Evolutionary conservation across 2,329 filamentous ascomycete genomes (phyloP).

Genomic region (Diaporthe nobilis): DNA sequence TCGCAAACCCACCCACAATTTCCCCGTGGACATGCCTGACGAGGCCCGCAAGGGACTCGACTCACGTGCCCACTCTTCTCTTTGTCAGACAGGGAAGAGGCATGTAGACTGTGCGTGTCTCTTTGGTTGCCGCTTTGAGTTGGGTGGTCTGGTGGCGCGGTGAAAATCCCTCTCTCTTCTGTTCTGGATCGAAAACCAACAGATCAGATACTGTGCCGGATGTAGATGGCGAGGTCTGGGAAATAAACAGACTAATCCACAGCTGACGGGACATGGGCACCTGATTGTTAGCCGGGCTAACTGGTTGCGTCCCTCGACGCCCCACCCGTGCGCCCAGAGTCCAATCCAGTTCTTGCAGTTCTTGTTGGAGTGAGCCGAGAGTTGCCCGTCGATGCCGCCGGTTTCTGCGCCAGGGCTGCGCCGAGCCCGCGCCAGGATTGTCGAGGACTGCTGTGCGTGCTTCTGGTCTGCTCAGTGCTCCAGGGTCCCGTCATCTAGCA

Average conservation of each 20-base stretch:
- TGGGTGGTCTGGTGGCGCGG: neutral
- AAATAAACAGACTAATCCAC: neutral
- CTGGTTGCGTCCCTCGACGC: slow-evolving; percentile 12
- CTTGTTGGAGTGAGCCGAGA: no score
- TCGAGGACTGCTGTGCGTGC: neutral
- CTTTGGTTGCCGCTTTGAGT: neutral
- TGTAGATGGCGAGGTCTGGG: neutral
- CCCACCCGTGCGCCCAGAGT: neutral
- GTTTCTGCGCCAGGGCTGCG: slow-evolving; percentile 28
- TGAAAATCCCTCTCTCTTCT: neutral
- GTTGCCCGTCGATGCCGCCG: neutral
- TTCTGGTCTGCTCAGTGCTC: neutral
- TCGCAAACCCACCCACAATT: slow-evolving; percentile 10
- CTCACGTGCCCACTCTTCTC: slow-evolving; percentile 5
- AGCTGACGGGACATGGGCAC: neutral
- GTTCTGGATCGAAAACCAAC: neutral
- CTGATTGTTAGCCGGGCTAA: slow-evolving; percentile 8
- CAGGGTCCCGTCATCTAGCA: neutral
- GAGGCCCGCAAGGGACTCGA: slow-evolving; percentile 8
- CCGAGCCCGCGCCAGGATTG: slow-evolving; percentile 21
- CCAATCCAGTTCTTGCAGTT: neutral
- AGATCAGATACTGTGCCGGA: neutral
- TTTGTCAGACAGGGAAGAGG: slow-evolving; percentile 15
- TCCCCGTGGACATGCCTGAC: slow-evolving; percentile 3
- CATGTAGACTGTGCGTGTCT: neutral